Evolutionary conservation across 2,329 filamentous ascomycete genomes (phyloP), one percentile per base, ranked within the genome.

Genomic region (Arthrobotrys sphaeroides): DNA sequence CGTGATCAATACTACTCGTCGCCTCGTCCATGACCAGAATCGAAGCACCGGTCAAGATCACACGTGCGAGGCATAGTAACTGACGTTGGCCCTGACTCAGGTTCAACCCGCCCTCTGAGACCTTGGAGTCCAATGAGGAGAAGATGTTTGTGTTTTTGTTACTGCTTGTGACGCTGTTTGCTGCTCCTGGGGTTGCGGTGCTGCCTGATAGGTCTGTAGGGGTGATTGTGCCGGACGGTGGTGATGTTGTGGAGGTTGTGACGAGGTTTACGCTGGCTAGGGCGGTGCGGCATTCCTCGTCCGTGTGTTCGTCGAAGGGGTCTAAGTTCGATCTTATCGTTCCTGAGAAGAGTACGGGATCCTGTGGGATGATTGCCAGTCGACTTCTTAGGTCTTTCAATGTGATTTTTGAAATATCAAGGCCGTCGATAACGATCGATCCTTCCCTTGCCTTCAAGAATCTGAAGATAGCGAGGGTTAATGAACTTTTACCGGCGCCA

Each of bases 11-110:
- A 0, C 91, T 90, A 2, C 88, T 90, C 0, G 91, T 94, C 0
- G 91, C 91, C 83, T 94, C 91, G 80, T 94, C 91, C 0, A 94
- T 86, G 0, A 94, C 88, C 87, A 94, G 90, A 78, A 94, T 88
- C 80, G 90, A 90, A 2, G 91, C 90, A 0, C 89, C 86, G 0
- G 88, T 86, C 22, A 92, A 88, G 78, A 93, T 92, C 59, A 89
- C 90, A 59, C 89, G 89, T 0, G 90, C 90, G 2, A 92, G 87
- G 79, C 90, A 92, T 38, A 93, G 86, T 0, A 93, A 88, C 81
- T 93, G 91, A 1, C 91, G 87, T 81, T 93, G 91, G 26, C 91
- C 90, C 80, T 92, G 90, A 0, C 90, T 91, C 16, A 93, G 85
- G 80, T 93, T 93, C 2, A 90, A 86, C 0, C 91, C 91, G 16